These are phyloP conservation scores for Orbilia ellipsospora DNA, from an alignment of 2,329 filamentous ascomycete genomes.

Conservation along the genomic window DNA sequence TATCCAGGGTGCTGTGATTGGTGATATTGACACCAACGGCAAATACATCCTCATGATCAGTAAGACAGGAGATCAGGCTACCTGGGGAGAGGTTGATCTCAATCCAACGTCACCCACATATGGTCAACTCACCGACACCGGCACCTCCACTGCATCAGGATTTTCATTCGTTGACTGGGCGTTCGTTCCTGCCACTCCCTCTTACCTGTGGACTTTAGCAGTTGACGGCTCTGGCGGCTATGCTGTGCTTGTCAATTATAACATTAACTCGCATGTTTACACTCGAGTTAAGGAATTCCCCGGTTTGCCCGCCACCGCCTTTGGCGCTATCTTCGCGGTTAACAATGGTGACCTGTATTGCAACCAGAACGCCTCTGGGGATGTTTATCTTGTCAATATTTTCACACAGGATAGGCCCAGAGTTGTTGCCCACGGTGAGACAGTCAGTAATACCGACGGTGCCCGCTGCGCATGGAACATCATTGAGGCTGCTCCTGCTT, in stretches of 20 bases:
- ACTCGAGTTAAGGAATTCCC: conserved; percentile 15
- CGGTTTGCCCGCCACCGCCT: not conserved
- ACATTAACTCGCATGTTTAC: conserved; percentile 4
- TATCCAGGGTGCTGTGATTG: not conserved
- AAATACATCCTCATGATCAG: not conserved
- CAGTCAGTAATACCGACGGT: conserved; percentile 18
- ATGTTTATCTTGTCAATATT: conserved; percentile 16
- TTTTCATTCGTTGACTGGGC: conserved; percentile 22
- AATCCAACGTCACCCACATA: conserved; percentile 12
- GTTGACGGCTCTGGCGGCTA: not conserved
- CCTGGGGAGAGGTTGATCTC: conserved; percentile 13
- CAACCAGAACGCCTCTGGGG: conserved; percentile 14
- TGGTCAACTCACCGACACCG: not conserved
- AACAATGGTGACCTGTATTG: conserved; percentile 23
- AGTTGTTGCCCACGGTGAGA: conserved; percentile 12
- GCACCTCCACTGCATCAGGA: not conserved
- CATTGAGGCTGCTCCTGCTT: conserved; percentile 4
- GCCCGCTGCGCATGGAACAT: conserved; percentile 20
- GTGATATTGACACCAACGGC: conserved; percentile 19
- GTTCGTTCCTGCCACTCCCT: conserved; percentile 9
- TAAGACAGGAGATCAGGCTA: too few relatives aligned
- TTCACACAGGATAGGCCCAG: not conserved
- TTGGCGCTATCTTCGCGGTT: conserved; percentile 6
- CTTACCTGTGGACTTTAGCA: conserved; percentile 4
- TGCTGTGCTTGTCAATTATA: conserved; percentile 4